phyloP scores from a whole-genome alignment of 805 yeast genomes.

The Yamadazyma olivae region DNA sequence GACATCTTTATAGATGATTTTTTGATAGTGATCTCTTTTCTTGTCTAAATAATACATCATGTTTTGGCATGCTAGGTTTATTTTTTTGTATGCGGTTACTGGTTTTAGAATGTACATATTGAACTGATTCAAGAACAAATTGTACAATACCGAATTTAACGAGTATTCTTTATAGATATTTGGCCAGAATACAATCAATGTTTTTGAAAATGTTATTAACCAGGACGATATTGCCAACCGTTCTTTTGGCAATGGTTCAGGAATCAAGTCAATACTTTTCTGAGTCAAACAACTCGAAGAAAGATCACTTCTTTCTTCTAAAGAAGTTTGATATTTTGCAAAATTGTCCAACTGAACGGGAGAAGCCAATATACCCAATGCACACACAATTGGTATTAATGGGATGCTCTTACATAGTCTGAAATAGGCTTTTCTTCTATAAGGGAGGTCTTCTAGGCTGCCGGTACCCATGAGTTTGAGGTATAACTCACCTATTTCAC shows the following conservation, averaged over 20 bases:
- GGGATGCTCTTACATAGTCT: conserved; percentile 23
- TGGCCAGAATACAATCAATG: conserved; percentile 22
- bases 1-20: conserved; percentile 3
- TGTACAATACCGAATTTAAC: conserved; percentile 4
- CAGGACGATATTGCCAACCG: conserved; percentile 19
- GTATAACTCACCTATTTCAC: conserved; percentile 7
- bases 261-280: conserved; percentile 8
- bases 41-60: conserved; percentile 28
- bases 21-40: conserved; percentile 8
- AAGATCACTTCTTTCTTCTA: conserved; percentile 23
- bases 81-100: conserved; percentile 21
- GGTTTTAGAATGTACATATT: conserved; percentile 25
- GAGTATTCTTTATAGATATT: conserved; percentile 7
- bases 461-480: conserved; percentile 13
- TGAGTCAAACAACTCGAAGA: conserved; percentile 18
- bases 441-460: conserved; percentile 15
- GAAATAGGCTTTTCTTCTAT: conserved; percentile 18
- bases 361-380: conserved; percentile 29
- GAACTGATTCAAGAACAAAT: conserved; percentile 22
- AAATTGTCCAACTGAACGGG: conserved; percentile 31
- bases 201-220: conserved; percentile 20
- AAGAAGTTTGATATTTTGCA: conserved; percentile 22
- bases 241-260: conserved; percentile 14
- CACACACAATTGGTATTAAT: conserved; percentile 25
- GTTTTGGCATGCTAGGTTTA: conserved; percentile 23